Conservation (phyloP, 2,329 filamentous ascomycete species). For the Aspergillus hiratsukae region DNA sequence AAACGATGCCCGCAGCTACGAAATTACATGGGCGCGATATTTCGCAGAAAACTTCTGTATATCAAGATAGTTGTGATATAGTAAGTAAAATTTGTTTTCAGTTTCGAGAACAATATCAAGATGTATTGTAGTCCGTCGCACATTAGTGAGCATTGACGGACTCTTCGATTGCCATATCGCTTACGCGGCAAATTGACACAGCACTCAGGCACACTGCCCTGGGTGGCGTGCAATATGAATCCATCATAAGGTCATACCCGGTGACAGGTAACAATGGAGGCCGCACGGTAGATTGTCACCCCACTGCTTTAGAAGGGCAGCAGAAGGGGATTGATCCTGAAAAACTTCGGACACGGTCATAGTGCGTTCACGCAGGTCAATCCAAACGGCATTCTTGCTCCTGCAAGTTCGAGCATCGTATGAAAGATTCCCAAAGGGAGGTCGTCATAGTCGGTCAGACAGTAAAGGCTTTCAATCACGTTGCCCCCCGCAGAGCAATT, state of each 20-base stretch:
- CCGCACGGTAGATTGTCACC: neutral
- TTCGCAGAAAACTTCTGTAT: neutral
- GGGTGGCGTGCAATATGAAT: neutral
- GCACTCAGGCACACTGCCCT: neutral
- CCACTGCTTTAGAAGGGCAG: neutral
- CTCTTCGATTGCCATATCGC: neutral
- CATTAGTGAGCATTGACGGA: neutral
- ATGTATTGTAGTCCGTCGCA: neutral
- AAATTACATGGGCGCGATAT: neutral
- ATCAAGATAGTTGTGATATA: neutral
- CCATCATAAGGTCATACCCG: neutral
- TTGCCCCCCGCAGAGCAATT: conserved; percentile 69
- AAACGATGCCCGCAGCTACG: neutral
- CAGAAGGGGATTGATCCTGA: neutral
- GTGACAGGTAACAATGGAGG: neutral
- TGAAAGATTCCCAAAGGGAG: neutral
- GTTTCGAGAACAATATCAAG: neutral
- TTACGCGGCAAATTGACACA: no score
- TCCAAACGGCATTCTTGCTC: neutral
- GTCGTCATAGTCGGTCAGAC: neutral
- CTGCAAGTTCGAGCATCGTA: neutral
- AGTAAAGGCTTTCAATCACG: conserved; percentile 20
- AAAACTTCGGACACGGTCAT: neutral
- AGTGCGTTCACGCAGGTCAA: neutral
- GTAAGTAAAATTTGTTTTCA: neutral